Evolutionary conservation across 805 yeast species (phyloP).

Genomic region (Ogataea populi-albae): DNA sequence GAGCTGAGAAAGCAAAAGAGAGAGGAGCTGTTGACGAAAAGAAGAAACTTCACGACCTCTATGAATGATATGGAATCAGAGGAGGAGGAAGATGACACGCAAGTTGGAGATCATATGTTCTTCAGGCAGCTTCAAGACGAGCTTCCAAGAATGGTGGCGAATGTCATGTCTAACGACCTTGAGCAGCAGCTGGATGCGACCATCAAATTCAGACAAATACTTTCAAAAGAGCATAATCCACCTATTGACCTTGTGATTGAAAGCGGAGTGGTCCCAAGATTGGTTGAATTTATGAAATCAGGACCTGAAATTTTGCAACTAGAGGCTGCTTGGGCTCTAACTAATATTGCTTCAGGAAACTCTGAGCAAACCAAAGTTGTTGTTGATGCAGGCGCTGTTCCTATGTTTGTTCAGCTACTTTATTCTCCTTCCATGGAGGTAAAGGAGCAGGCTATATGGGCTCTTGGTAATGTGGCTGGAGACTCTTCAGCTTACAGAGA

Average conservation of each 20-base stretch:
- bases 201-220: slow-evolving; percentile 85
- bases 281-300: slow-evolving; percentile 79
- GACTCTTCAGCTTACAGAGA: slow-evolving; percentile 91
- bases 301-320: slow-evolving; percentile 87
- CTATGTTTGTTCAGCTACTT: slow-evolving; percentile 79
- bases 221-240: slow-evolving; percentile 92
- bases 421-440: slow-evolving; percentile 84
- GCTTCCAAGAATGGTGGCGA: slow-evolving; percentile 81
- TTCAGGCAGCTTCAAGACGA: slow-evolving; percentile 56
- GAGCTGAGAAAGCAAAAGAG: slow-evolving; percentile 95
- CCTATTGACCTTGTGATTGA: slow-evolving; percentile 93
- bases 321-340: slow-evolving; percentile 99
- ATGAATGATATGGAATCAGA: slow-evolving; percentile 53
- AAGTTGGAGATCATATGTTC: slow-evolving; percentile 33
- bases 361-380: slow-evolving; percentile 87
- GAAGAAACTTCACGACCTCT: slow-evolving; percentile 66
- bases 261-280: slow-evolving; percentile 88
- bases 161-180: slow-evolving; percentile 69
- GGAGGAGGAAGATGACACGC: slow-evolving; percentile 44
- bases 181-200: slow-evolving; percentile 86
- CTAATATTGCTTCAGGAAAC: slow-evolving; percentile 94
- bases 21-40: slow-evolving; percentile 90
- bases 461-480: slow-evolving; percentile 98
- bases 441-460: slow-evolving; percentile 99
- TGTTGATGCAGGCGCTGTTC: slow-evolving; percentile 92